Evolutionary conservation across 108 stramenopile species (phyloP).

Genomic region (Epipyxis sp.): DNA sequence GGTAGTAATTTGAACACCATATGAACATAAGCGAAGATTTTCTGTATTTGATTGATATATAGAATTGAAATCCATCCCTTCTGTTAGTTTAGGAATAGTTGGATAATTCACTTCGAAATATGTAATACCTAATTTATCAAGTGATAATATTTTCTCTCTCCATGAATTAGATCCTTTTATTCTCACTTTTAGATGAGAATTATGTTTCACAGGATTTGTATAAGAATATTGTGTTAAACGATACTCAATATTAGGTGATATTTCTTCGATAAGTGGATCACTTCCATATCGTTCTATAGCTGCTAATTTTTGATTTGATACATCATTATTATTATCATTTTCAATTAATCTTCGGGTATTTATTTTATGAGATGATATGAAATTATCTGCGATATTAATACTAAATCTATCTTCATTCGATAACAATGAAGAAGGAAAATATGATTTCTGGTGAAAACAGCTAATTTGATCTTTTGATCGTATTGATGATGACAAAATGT

Average conservation of each 20-base stretch:
- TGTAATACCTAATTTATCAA: neutral
- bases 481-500: neutral
- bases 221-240: neutral
- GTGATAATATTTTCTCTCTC: neutral
- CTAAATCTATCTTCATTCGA: neutral
- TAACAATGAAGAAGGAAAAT: no score
- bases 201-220: neutral
- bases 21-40: neutral
- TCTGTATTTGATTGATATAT: neutral
- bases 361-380: neutral
- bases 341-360: neutral
- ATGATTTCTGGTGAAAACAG: no score
- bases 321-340: neutral
- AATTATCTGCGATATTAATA: neutral
- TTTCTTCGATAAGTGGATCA: neutral
- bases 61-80: neutral
- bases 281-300: no score
- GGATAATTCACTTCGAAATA: neutral
- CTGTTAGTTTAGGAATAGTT: neutral
- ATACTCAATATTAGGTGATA: no score
- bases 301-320: neutral
- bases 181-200: neutral
- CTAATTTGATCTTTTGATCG: neutral
- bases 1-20: neutral
- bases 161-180: neutral